Evolutionary conservation across 495 filamentous ascomycete species (phyloP).

Genomic region (Trichoderma erinaceum): DNA sequence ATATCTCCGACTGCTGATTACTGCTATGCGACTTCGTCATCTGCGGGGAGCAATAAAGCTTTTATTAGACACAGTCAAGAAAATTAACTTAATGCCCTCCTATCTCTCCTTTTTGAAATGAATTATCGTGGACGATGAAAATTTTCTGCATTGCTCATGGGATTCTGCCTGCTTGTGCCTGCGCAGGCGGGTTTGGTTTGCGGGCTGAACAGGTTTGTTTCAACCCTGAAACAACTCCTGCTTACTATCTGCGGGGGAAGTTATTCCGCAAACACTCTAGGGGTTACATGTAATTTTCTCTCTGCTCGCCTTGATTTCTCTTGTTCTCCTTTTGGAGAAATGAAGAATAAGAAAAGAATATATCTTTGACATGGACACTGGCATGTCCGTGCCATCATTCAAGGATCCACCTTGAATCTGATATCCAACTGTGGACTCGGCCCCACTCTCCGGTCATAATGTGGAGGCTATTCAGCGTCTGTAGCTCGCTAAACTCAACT

Average conservation of each 20-base stretch:
- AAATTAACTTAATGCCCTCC: neutral
- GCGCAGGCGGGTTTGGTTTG: too few species aligned
- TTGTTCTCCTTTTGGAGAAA: neutral
- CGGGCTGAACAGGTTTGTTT: neutral
- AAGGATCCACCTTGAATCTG: neutral
- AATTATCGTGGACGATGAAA: too few species aligned
- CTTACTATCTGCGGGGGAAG: neutral
- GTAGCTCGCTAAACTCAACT: neutral
- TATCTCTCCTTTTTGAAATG: too few species aligned
- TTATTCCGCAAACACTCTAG: neutral
- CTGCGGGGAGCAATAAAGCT: neutral
- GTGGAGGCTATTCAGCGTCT: neutral
- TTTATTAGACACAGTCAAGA: neutral
- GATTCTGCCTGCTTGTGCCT: too few species aligned
- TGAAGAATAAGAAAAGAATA: too few species aligned
- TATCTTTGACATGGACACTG: too few species aligned
- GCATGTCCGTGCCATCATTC: neutral
- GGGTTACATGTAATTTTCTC: neutral
- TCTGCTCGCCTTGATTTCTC: neutral
- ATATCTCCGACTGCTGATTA: constrained; percentile 7
- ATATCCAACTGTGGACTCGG: constrained; percentile 1
- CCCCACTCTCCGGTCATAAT: constrained; percentile 1
- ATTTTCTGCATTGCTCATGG: too few species aligned
- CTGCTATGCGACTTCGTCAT: neutral
- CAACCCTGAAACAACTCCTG: neutral